Base-by-base conservation (phyloP, 116 monocot species). In the Phalaenopsis hybrid region DNA sequence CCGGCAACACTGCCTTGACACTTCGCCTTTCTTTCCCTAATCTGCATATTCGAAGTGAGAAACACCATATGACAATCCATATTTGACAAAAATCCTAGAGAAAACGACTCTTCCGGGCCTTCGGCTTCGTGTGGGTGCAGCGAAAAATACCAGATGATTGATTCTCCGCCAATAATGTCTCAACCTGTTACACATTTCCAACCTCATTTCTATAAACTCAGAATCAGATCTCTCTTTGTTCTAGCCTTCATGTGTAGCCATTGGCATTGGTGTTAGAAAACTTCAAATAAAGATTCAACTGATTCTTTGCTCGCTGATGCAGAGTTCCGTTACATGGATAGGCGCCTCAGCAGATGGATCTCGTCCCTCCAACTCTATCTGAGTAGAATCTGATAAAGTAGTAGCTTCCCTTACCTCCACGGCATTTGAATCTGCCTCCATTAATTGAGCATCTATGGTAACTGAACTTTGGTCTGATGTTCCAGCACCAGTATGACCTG, bases 401-500 rank as follows among this genome's bases (percentile, higher is more conserved):
- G 65, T 16, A 55, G 12, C 65, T 65, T 25, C 65, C 0, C 65
- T 65, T 23, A 8, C 65, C 25, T 65, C 23, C 23, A 52, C 15
- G 15, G 55, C 11, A 52, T 3, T 13, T 15, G 55, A 52, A 52
- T 52, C 55, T 52, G 15, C 55, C 55, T 43, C 72, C 72, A 72
- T 31, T 31, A 28, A 72, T 11, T 72, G 31, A 34, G 8, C 73
- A 43, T 75, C 75, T 75, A 21, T n/a, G 20, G n/a, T 44, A 75
- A 46, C 46, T 75, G 75, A 75, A 75, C 44, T 75, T 20, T 49
- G n/a, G 23, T 49, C 46, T 25, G 76, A 49, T 50, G 23, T 77
- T 51, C 4, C 49, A 51, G 25, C 25, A 77, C 12, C 51, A 55
- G 16, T 15, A 55, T 55, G 55, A 55, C 2, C 51, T 12, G 75